Evolutionary conservation across 1,284 basidiomycete species (phyloP).

Genomic region (Veloboletus limbatus): DNA sequence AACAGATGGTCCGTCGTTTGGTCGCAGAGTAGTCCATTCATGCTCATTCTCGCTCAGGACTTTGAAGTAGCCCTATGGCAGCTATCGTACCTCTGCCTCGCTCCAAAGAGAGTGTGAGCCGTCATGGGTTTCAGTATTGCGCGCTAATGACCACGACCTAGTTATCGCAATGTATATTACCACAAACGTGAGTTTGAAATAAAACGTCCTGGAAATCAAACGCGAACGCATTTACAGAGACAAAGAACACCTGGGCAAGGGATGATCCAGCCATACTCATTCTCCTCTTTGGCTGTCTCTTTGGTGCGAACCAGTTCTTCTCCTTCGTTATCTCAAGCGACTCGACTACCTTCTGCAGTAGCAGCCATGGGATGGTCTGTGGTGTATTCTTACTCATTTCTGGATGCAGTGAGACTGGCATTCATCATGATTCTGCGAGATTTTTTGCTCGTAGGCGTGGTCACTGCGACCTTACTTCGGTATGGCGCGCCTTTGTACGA

Average conservation of each 20-base stretch:
- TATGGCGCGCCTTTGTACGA: conserved; percentile 29
- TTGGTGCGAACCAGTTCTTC: conserved; percentile 44
- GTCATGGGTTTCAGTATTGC: conserved; percentile 4
- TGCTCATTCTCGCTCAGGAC: conserved; percentile 54
- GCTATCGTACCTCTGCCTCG: conserved; percentile 85
- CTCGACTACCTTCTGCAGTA: conserved; percentile 40
- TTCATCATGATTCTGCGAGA: conserved; percentile 85
- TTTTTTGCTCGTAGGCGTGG: conserved; percentile 73
- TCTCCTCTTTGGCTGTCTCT: conserved; percentile 74
- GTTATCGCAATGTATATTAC: conserved; percentile 89
- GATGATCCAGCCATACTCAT: conserved; percentile 94
- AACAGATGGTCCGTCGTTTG: conserved; percentile 69
- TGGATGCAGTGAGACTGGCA: conserved; percentile 61
- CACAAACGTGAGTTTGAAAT: conserved; percentile 64
- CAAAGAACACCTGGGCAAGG: conserved; percentile 97
- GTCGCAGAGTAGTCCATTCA: too few relatives aligned
- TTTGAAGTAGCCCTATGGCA: conserved; percentile 96
- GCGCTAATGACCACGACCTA: conserved; percentile 31
- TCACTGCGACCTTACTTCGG: conserved; percentile 80
- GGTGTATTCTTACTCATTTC: conserved; percentile 67
- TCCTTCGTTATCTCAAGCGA: neutral
- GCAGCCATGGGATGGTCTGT: conserved; percentile 81
- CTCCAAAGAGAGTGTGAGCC: conserved; percentile 86
- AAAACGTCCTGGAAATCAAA: neutral
- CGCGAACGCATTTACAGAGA: conserved; percentile 53